Evolutionary conservation across 371 early-diverging fungal genomes (phyloP), one percentile per base, ranked within the genome.

Genomic region (Mortierella polycephala): DNA sequence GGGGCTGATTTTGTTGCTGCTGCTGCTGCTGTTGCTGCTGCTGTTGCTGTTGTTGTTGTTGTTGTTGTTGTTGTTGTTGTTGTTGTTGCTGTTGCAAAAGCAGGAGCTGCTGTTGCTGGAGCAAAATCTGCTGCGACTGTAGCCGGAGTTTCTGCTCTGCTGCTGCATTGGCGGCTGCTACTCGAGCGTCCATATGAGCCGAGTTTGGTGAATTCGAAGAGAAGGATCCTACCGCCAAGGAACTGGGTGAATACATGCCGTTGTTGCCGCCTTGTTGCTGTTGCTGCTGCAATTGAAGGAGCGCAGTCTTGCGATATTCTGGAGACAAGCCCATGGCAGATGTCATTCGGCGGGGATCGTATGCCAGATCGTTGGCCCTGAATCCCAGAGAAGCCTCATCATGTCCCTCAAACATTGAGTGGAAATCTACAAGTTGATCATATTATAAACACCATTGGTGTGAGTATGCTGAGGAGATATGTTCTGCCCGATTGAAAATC

Each of bases 41-140:
- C 56, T 89, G 86, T 56, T 88, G 89, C 42, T 86, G 89, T 57
- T 90, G 86, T 52, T 87, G 88, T 57, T 85, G 88, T 16, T 81
- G 83, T 45, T 81, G 74, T 16, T 74, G 74, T 30, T 80, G 74
- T 46, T 71, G 79, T 9, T 83, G 81, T 16, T 83, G 83, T 30
- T 85, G 86, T 58, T 84, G 82, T 56, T 89, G 86, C 57, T 88
- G 89, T 42, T 86, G 89, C 41, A 86, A 82, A 59, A 84, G 75
- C 60, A 87, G 45, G 20, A 91, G 64, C 50, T 81, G 81, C 53
- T 89, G 87, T 52, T 86, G 85, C 56, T 84, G 85, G 45, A 86
- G 82, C 44, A 88, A 65, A 16, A 87, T 72, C 54, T 87, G 88
- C 51, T 87, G 89, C 14, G 86, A 76, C 68, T 89, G 88, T 40